These are phyloP conservation scores for Pseudozyma hubeiensis DNA, from an alignment of 1,284 basidiomycete species.

Conservation along the genomic window DNA sequence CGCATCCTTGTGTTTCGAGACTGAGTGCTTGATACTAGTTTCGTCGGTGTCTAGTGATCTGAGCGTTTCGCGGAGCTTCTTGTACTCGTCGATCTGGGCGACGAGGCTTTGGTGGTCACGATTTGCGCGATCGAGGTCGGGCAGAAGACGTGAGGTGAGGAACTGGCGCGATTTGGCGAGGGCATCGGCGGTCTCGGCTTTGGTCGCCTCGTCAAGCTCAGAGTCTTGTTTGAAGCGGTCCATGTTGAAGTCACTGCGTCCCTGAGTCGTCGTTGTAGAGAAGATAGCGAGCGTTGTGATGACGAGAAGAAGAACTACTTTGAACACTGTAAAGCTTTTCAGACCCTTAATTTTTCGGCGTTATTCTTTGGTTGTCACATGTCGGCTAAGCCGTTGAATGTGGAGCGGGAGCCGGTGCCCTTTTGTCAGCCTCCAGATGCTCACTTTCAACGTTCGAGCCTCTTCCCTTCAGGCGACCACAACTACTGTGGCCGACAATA, in stretches of 20 bases:
- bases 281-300: not conserved
- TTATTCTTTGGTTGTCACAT: not conserved
- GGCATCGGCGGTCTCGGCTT: constrained; percentile 37
- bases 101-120: constrained; percentile 31
- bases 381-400: not conserved
- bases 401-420: not conserved
- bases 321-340: not conserved
- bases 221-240: constrained; percentile 31
- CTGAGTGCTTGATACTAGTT: constrained; percentile 1
- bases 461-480: not conserved
- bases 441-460: not conserved
- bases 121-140: constrained; percentile 45
- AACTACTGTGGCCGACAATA: too few relatives aligned
- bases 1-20: not conserved
- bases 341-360: not conserved
- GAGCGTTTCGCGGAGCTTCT: constrained; percentile 32
- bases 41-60: constrained; percentile 25
- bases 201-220: constrained; percentile 45
- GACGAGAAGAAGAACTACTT: not conserved
- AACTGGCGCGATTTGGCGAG: constrained; percentile 42
- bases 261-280: not conserved
- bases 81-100: constrained; percentile 41
- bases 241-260: constrained; percentile 6
- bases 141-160: constrained; percentile 38
- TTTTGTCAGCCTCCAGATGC: not conserved